Evolutionary conservation across 192 early-diverging fungal species (phyloP).

Genomic region (Gigaspora rosea): DNA sequence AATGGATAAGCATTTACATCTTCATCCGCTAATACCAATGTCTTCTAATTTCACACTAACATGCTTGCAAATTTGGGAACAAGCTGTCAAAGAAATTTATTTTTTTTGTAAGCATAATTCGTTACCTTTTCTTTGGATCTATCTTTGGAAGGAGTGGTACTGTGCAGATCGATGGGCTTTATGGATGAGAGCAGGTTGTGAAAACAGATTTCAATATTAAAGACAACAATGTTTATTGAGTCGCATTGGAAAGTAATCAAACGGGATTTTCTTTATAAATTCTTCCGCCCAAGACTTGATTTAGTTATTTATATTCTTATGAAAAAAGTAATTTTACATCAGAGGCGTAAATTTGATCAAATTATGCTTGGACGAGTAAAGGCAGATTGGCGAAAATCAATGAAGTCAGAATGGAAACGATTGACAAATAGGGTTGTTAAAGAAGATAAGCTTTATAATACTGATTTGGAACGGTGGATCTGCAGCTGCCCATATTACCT

Average conservation of each 20-base stretch:
- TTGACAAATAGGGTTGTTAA: background rate
- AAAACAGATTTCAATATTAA: conserved; percentile 1
- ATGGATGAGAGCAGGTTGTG: background rate
- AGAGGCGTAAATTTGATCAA: background rate
- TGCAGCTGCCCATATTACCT: conserved; percentile 3
- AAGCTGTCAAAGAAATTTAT: conserved; percentile 16
- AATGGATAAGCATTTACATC: no score
- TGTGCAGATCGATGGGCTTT: background rate
- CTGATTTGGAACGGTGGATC: background rate
- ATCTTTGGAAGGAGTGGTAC: background rate
- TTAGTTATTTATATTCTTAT: conserved; percentile 9
- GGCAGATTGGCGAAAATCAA: no score
- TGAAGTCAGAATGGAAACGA: background rate
- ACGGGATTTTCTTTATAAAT: conserved; percentile 15
- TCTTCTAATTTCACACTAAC: background rate
- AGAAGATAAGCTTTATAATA: no score
- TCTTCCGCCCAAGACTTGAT: background rate
- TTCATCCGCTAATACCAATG: background rate
- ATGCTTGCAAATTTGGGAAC: background rate
- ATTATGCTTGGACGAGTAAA: no score
- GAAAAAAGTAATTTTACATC: conserved; percentile 9
- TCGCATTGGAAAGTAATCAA: conserved; percentile 10
- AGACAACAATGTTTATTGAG: background rate
- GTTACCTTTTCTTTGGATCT: background rate
- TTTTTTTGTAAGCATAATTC: conserved; percentile 17